A percentile compares a stretch with the other conserved stretches of the same genome.
phyloP scores from a whole-genome alignment of 352 stramenopile genomes.

The Phytophthora agathidicida region DNA sequence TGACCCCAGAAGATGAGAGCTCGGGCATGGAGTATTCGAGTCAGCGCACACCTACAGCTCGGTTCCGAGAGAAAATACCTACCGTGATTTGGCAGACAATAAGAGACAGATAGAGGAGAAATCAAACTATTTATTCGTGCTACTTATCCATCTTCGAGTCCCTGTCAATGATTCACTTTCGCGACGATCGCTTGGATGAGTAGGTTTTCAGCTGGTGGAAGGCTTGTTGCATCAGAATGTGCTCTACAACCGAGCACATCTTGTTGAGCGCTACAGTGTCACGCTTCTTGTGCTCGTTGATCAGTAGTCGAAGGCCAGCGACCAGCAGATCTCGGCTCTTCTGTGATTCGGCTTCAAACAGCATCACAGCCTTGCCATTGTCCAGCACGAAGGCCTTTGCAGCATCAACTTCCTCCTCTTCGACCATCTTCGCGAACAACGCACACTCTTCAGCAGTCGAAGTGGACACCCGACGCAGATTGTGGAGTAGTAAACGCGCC shows the following conservation, averaged over 20 bases:
- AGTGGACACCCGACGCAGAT: slow-evolving; percentile 54
- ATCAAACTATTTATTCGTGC: slow-evolving; percentile 40
- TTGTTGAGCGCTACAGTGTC: slow-evolving; percentile 46
- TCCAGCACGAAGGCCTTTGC: slow-evolving; percentile 50
- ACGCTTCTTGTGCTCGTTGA: slow-evolving; percentile 61
- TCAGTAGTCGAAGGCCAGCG: slow-evolving; percentile 62
- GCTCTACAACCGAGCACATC: slow-evolving; percentile 29
- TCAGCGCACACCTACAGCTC: slow-evolving; percentile 46
- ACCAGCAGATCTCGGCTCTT: slow-evolving; percentile 78
- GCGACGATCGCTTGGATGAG: slow-evolving; percentile 11
- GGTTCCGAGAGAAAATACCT: slow-evolving; percentile 43
- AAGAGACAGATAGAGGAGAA: slow-evolving; percentile 32
- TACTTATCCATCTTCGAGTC: slow-evolving; percentile 17
- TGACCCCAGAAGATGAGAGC: slow-evolving; percentile 44
- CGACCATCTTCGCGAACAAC: slow-evolving; percentile 32
- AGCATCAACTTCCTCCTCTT: slow-evolving; percentile 29
- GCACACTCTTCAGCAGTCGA: slow-evolving; percentile 37
- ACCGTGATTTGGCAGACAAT: slow-evolving; percentile 44
- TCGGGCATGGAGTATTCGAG: slow-evolving; percentile 40
- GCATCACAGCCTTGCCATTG: slow-evolving; percentile 64
- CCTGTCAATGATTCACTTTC: slow-evolving; percentile 17
- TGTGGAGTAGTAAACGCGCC: slow-evolving; percentile 61
- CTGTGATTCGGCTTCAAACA: slow-evolving; percentile 67
- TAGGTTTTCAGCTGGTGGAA: slow-evolving; percentile 32
- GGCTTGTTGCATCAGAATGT: slow-evolving; percentile 6